phyloP scores from a whole-genome alignment of 441 rosid species.

The Erysimum cheiri region DNA sequence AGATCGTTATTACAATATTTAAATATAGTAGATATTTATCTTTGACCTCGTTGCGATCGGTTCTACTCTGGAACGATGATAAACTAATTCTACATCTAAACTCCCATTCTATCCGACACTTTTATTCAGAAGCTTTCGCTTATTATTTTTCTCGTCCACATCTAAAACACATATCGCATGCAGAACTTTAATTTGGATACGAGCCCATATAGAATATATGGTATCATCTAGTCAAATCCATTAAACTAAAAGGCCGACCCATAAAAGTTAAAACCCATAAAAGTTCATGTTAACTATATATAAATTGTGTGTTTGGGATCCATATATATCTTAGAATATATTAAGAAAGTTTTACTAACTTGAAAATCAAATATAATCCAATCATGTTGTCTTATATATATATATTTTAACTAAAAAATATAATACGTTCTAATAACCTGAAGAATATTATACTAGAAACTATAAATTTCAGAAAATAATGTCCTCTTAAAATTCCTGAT shows the following conservation, averaged over 20 bases:
- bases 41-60: too few species aligned
- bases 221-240: constrained; percentile 11
- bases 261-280: not conserved
- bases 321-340: not conserved
- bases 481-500: not conserved
- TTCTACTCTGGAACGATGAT: too few species aligned
- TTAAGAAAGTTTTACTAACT: not conserved
- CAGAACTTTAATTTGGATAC: constrained; percentile 15
- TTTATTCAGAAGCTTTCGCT: too few species aligned
- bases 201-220: not conserved
- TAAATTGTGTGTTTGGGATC: not conserved
- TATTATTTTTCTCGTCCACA: too few species aligned
- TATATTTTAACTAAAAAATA: not conserved
- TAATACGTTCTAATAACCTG: not conserved
- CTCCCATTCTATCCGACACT: too few species aligned
- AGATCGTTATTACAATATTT: too few species aligned
- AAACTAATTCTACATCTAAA: too few species aligned
- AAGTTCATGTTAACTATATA: not conserved
- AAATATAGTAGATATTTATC: too few species aligned
- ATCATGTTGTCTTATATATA: not conserved
- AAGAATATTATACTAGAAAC: not conserved
- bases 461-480: not conserved
- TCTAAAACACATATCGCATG: not conserved
- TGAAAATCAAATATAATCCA: not conserved
- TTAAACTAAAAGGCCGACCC: constrained; percentile 5